A percentile compares a stretch with the other conserved stretches of the same genome.
Evolutionary conservation across 2,329 filamentous ascomycete genomes (phyloP).

Genomic region (Sphaerulina vaccinii): DNA sequence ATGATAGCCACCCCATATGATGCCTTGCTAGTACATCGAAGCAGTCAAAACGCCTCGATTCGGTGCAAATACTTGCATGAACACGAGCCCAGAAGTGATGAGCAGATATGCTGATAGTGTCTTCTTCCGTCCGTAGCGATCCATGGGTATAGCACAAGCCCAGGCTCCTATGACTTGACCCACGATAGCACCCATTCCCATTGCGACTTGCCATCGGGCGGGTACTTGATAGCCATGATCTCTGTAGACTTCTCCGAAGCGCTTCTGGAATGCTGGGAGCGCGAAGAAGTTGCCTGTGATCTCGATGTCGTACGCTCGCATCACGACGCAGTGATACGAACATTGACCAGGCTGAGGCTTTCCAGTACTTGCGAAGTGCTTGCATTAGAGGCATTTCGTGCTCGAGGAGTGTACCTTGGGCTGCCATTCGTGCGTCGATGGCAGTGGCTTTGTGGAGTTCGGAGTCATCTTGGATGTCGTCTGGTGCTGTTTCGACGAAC

Average conservation of each 20-base stretch:
- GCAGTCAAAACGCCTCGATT: slow-evolving; percentile 38
- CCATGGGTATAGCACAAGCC: neutral
- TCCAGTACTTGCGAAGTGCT: neutral
- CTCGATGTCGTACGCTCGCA: slow-evolving; percentile 1
- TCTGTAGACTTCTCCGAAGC: neutral
- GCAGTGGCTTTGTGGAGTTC: neutral
- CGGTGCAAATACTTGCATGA: slow-evolving; percentile 36
- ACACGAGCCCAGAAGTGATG: slow-evolving; percentile 39
- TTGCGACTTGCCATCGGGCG: slow-evolving; percentile 3
- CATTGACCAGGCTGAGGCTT: slow-evolving; percentile 1
- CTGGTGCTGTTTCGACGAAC: neutral
- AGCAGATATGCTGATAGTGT: slow-evolving; percentile 45
- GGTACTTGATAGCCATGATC: neutral
- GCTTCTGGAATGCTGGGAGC: slow-evolving; percentile 2
- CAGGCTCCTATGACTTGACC: slow-evolving; percentile 1
- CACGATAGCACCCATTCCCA: neutral
- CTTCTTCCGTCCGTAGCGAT: slow-evolving; percentile 48
- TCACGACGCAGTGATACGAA: slow-evolving; percentile 3
- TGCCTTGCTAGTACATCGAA: slow-evolving; percentile 57
- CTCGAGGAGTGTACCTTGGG: neutral
- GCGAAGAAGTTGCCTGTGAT: slow-evolving; percentile 1
- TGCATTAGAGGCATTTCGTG: neutral
- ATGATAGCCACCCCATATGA: slow-evolving; percentile 58
- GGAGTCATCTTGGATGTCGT: neutral
- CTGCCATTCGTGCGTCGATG: neutral